phyloP scores from a whole-genome alignment of 2,329 filamentous ascomycete genomes.

The Colletotrichum sp. region DNA sequence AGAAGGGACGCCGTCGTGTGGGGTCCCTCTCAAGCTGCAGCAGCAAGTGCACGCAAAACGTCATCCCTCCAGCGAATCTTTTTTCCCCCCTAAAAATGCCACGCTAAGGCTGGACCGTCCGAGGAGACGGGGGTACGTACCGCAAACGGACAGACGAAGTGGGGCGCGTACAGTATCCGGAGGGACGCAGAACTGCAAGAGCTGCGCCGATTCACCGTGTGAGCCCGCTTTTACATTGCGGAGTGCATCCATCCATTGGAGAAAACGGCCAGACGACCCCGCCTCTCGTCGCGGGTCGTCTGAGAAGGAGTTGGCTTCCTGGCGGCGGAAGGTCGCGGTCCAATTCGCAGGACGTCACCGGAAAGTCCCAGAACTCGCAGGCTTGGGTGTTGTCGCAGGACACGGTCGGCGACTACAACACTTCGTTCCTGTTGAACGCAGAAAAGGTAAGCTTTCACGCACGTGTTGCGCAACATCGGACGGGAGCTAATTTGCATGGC shows the following conservation, averaged over 20 bases:
- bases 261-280: too few relatives aligned
- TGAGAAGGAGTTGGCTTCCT: slow-evolving; percentile 61
- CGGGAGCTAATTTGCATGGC: slow-evolving; percentile 5
- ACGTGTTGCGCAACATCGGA: slow-evolving; percentile 16
- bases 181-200: not conserved
- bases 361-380: slow-evolving; percentile 25
- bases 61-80: slow-evolving; percentile 4
- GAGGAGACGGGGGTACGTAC: not conserved
- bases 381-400: slow-evolving; percentile 64
- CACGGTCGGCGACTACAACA: slow-evolving; percentile 60
- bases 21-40: not conserved
- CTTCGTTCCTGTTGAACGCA: slow-evolving; percentile 53
- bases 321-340: slow-evolving; percentile 54
- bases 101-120: slow-evolving; percentile 2
- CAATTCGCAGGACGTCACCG: slow-evolving; percentile 45
- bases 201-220: not conserved
- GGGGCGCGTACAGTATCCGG: not conserved
- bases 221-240: not conserved
- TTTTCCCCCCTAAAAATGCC: not conserved
- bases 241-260: not conserved
- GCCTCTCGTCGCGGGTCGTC: too few relatives aligned
- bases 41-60: not conserved
- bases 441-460: slow-evolving; percentile 56
- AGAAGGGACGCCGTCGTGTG: not conserved
- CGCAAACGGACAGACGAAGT: not conserved